phyloP scores from a whole-genome alignment of 129 eudicot species.

The Helianthus annuus region HanXRQr2.0-SUNRISE NC_035444.2:74416081-74416580 shows the following conservation, averaged over 20 bases:
- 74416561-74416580: not conserved
- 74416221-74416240: too few species aligned
- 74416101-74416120: too few species aligned
- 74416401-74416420: not conserved
- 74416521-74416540: not conserved
- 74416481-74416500: constrained; percentile 7
- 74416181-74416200: too few species aligned
- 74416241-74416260: too few species aligned
- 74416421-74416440: not conserved
- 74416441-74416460: not conserved
- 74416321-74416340: not conserved
- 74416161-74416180: too few species aligned
- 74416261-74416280: not conserved
- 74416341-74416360: not conserved
- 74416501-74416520: not conserved
- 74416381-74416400: not conserved
- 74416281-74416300: not conserved
- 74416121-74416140: too few species aligned
- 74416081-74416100: too few species aligned
- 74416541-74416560: not conserved
- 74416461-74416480: not conserved
- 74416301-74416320: not conserved
- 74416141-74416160: too few species aligned
- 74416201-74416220: too few species aligned
- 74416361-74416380: not conserved